These are phyloP conservation scores for Piromyces finnis DNA, from an alignment of 192 early-diverging fungal species.

Conservation along the genomic window DNA sequence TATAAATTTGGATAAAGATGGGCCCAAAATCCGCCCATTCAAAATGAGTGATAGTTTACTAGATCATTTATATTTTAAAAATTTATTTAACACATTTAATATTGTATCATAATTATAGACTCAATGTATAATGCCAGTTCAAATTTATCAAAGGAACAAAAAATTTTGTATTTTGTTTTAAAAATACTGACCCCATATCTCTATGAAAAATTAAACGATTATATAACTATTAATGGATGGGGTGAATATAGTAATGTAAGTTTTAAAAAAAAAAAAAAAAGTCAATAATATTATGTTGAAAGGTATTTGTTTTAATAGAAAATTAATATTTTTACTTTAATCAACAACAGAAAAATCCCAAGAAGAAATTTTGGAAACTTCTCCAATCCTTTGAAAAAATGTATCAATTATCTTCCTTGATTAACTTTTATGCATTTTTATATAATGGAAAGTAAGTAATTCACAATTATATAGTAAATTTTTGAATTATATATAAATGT, in stretches of 20 bases:
- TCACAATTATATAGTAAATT: too few relatives aligned
- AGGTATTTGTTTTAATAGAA: too few relatives aligned
- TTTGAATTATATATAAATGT: too few relatives aligned
- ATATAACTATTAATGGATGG: background rate
- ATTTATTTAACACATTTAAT: too few relatives aligned
- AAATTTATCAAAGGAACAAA: background rate
- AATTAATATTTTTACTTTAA: too few relatives aligned
- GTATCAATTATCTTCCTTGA: constrained; percentile 34
- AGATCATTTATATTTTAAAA: too few relatives aligned
- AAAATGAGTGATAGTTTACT: too few relatives aligned
- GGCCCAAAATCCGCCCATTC: too few relatives aligned
- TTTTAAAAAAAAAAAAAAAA: background rate
- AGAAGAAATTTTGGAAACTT: background rate
- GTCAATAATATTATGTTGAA: too few relatives aligned
- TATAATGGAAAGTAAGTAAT: constrained; percentile 54
- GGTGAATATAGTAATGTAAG: background rate
- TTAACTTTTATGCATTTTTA: constrained; percentile 75
- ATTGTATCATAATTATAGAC: background rate
- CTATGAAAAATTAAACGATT: background rate
- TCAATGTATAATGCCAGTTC: background rate
- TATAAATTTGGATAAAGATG: too few relatives aligned
- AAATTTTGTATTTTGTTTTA: background rate
- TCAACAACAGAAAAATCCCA: background rate
- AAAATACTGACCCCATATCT: background rate
- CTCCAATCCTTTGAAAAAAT: constrained; percentile 26